Evolutionary conservation across 2,329 filamentous ascomycete genomes (phyloP).

Genomic region (Aspergillus brasiliensis): DNA sequence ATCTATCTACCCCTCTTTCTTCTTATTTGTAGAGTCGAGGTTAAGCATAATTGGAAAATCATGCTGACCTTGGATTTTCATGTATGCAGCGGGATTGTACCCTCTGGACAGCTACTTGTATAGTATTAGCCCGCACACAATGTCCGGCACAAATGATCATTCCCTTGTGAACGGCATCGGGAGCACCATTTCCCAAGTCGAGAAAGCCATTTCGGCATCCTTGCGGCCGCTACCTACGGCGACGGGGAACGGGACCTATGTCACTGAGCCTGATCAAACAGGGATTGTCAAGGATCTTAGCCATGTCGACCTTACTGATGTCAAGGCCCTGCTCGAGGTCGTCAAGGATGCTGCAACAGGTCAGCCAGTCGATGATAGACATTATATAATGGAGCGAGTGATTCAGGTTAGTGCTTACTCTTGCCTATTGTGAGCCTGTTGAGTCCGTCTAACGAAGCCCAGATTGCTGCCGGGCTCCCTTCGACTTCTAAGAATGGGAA

Average conservation of each 20-base stretch:
- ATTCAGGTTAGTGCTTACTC: constrained; percentile 43
- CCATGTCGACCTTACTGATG: constrained; percentile 50
- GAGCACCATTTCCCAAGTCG: constrained; percentile 40
- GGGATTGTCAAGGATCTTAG: constrained; percentile 49
- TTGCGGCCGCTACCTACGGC: constrained; percentile 45
- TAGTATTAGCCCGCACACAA: constrained; percentile 13
- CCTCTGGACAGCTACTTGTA: not conserved
- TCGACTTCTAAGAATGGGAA: constrained; percentile 36
- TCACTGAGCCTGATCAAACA: constrained; percentile 36
- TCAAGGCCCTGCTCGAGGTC: constrained; percentile 43
- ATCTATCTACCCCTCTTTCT: not conserved
- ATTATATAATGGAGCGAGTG: constrained; percentile 62
- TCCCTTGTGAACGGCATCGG: constrained; percentile 36
- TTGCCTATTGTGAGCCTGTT: not conserved
- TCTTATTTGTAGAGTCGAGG: not conserved
- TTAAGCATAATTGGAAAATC: not conserved
- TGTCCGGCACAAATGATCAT: constrained; percentile 23
- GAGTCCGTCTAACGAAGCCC: constrained; percentile 2
- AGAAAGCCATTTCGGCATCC: constrained; percentile 44
- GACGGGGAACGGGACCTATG: constrained; percentile 46
- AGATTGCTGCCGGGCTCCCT: constrained; percentile 43
- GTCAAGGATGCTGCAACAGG: constrained; percentile 50
- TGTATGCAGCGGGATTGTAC: not conserved
- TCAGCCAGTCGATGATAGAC: constrained; percentile 61
- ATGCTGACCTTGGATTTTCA: not conserved